These are phyloP conservation scores for Paecilomyces formosus DNA, from an alignment of 2,329 filamentous ascomycete genomes.

Conservation along the genomic window DNA sequence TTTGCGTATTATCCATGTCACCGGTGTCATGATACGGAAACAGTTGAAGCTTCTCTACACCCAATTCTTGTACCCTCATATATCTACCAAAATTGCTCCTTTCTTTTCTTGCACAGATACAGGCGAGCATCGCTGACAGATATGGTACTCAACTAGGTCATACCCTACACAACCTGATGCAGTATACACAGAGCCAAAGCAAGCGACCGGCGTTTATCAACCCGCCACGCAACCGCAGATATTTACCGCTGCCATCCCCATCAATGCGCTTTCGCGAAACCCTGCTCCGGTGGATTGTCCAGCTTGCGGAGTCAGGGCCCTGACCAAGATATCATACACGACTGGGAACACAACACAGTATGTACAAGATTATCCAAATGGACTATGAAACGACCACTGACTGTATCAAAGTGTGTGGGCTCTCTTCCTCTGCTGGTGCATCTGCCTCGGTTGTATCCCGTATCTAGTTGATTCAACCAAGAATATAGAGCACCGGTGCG, in stretches of 20 bases:
- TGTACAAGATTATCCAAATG: constrained; percentile 9
- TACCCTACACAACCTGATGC: not conserved
- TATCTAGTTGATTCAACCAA: constrained; percentile 43
- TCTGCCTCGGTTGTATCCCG: constrained; percentile 42
- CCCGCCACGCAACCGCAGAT: not conserved
- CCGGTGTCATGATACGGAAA: too few relatives aligned
- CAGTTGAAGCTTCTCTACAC: too few relatives aligned
- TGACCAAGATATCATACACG: constrained; percentile 29
- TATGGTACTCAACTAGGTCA: not conserved
- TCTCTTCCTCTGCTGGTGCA: constrained; percentile 34
- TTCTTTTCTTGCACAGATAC: not conserved
- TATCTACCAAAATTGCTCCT: not conserved
- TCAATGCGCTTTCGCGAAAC: constrained; percentile 2
- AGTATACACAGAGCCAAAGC: not conserved
- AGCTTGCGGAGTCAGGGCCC: constrained; percentile 32
- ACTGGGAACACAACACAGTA: constrained; percentile 37
- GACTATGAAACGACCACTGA: not conserved
- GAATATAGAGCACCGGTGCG: constrained; percentile 43
- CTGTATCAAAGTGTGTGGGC: constrained; percentile 37
- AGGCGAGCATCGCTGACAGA: not conserved
- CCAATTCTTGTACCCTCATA: too few relatives aligned
- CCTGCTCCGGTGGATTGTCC: constrained; percentile 43
- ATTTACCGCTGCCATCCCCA: not conserved
- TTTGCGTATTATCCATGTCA: too few relatives aligned
- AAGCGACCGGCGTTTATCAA: not conserved